Evolutionary conservation across 495 filamentous ascomycete genomes (phyloP).

Genomic region (Annulohypoxylon moriforme): DNA sequence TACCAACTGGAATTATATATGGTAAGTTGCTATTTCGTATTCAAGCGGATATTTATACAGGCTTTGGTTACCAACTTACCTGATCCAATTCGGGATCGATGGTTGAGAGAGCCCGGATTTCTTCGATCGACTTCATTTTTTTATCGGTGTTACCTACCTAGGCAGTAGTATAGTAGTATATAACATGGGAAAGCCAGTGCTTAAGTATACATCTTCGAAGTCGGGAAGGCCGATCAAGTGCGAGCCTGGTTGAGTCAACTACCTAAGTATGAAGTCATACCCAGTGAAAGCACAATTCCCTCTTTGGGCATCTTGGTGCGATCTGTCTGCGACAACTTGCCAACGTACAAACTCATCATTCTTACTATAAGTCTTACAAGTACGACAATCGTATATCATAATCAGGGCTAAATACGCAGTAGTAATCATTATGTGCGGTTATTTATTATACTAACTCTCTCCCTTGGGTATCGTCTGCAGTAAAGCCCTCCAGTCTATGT

Average conservation of each 20-base stretch:
- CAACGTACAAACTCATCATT: neutral
- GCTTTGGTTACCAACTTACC: neutral
- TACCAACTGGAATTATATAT: neutral
- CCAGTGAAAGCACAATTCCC: neutral
- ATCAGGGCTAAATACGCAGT: neutral
- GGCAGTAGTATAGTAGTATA: neutral
- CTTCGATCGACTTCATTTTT: slow-evolving; percentile 15
- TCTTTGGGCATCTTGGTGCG: slow-evolving; percentile 15
- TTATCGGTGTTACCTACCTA: neutral
- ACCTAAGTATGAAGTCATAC: neutral
- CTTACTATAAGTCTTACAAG: neutral
- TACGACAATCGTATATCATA: neutral
- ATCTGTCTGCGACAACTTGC: neutral
- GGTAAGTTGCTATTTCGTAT: neutral
- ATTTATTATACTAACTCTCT: neutral
- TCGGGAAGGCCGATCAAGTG: neutral
- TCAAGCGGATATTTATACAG: neutral
- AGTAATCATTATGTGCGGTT: neutral
- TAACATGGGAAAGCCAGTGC: neutral
- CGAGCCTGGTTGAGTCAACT: slow-evolving; percentile 1
- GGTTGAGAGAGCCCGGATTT: slow-evolving; percentile 21
- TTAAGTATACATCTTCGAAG: neutral
- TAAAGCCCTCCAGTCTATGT: slow-evolving; percentile 14
- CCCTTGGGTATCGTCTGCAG: slow-evolving; percentile 1
- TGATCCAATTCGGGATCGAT: slow-evolving; percentile 29